Percentiles rank a stretch among this genome's conserved stretches.
phyloP scores from a whole-genome alignment of 768 basidiomycete species.

The Artomyces pyxidatus region DNA sequence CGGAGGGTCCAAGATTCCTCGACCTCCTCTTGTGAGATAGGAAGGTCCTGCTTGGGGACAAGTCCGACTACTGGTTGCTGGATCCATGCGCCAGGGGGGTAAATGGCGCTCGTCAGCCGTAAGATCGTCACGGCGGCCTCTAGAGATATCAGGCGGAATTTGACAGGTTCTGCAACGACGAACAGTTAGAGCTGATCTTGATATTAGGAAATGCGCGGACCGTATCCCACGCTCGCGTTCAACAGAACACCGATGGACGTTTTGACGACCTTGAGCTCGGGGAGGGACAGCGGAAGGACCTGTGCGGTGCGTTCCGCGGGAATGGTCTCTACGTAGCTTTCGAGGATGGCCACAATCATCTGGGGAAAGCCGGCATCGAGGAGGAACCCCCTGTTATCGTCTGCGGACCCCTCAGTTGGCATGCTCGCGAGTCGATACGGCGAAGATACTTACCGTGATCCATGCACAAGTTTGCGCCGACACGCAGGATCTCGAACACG shows the following conservation, averaged over 20 bases:
- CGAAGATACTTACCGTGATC: constrained; percentile 54
- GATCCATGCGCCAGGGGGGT: constrained; percentile 65
- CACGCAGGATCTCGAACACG: constrained; percentile 63
- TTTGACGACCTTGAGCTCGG: constrained; percentile 65
- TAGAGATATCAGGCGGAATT: constrained; percentile 55
- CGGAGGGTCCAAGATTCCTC: constrained; percentile 62
- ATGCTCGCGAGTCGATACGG: background rate
- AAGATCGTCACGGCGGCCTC: constrained; percentile 65
- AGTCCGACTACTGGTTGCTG: constrained; percentile 17
- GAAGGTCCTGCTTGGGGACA: constrained; percentile 14
- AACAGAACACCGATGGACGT: constrained; percentile 74
- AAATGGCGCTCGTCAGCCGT: constrained; percentile 58
- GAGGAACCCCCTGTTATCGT: constrained; percentile 65
- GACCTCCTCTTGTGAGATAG: constrained; percentile 20
- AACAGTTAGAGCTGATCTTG: constrained; percentile 1
- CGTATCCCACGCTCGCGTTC: constrained; percentile 71
- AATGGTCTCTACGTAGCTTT: constrained; percentile 47
- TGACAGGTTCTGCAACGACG: constrained; percentile 52
- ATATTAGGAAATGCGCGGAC: constrained; percentile 31
- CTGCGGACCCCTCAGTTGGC: constrained; percentile 28
- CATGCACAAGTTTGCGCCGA: constrained; percentile 78
- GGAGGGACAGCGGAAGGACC: constrained; percentile 45
- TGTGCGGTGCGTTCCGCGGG: constrained; percentile 28
- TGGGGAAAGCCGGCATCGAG: constrained; percentile 68
- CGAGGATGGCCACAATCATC: constrained; percentile 55